Evolutionary conservation across 495 filamentous ascomycete genomes (phyloP), one percentile per base, ranked within the genome.

Genomic region (Tuber indicum): DNA sequence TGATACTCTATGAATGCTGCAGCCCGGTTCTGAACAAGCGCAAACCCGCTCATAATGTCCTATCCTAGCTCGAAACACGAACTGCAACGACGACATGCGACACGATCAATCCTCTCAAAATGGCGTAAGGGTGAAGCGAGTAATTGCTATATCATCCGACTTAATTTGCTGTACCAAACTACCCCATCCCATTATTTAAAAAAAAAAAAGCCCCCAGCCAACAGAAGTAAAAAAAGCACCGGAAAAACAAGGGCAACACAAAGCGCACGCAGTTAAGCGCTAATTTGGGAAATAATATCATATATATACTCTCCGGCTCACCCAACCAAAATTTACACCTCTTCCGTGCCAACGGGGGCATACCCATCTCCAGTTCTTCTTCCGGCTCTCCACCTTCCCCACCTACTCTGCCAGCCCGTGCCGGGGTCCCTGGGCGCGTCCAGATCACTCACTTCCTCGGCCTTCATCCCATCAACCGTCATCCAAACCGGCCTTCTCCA

Each of bases 401-500:
- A 66, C 32, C 58, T 17, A 2, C 58, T 66, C 58, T 6, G 4
- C 58, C 58, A 66, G 17, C 58, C 58, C 26, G 17, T 66, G 32
- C 26, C 14, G 1, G 58, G 58, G 6, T 26, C 16, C 26, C 58
- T 3, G 4, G 58, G 10, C 19, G 41, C 23, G 16, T 43, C 66
- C n/a, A 83, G 42, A 74, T 12, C 49, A 23, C 73, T 78, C 77
- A 39, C 79, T 73, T 77, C 83, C 32, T 78, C 81, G 77, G 91
- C 89, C 74, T 90, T 90, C 39, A 92, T 84, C 49, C 89, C 85
- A 21, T 89, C 90, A 72, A 91, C 89, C 26, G 92, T 88, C 96
- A 98, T 97, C 95, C 95, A 99, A 17, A 84, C 82, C 3, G 96
- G 96, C 23, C 96, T 87, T 74, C 86, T 89, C 96, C 96, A 99